Conservation (phyloP, 331 rosid species). For the Malus hybrid region DNA sequence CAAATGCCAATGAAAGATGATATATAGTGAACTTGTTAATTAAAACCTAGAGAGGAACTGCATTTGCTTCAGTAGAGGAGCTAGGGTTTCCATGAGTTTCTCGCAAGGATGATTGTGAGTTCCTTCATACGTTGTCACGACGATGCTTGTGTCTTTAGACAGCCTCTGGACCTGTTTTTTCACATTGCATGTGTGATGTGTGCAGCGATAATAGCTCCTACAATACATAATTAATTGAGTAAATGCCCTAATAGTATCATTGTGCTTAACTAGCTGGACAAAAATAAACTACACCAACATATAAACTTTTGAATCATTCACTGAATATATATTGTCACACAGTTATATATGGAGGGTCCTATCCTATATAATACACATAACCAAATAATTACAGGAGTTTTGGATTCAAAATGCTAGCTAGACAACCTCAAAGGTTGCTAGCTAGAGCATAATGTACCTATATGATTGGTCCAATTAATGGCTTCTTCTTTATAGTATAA, state of each 20-base stretch:
- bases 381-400: background rate
- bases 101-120: conserved; percentile 94
- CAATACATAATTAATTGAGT: background rate
- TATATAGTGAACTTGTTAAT: background rate
- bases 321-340: background rate
- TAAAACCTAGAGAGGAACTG: conserved; percentile 64
- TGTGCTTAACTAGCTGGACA: background rate
- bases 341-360: background rate
- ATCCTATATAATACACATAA: background rate
- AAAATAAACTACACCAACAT: too few species aligned
- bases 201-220: conserved; percentile 96
- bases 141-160: conserved; percentile 73
- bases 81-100: conserved; percentile 91
- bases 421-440: background rate
- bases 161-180: conserved; percentile 98
- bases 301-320: background rate
- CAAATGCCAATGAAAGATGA: background rate
- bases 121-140: conserved; percentile 95
- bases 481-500: background rate
- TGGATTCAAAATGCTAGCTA: background rate
- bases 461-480: background rate
- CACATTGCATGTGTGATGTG: conserved; percentile 96
- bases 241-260: background rate
- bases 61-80: conserved; percentile 90
- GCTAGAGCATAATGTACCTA: background rate